These are phyloP conservation scores for Phlegmacium glaucopus DNA, from an alignment of 768 basidiomycete species.

Conservation along the genomic window DNA sequence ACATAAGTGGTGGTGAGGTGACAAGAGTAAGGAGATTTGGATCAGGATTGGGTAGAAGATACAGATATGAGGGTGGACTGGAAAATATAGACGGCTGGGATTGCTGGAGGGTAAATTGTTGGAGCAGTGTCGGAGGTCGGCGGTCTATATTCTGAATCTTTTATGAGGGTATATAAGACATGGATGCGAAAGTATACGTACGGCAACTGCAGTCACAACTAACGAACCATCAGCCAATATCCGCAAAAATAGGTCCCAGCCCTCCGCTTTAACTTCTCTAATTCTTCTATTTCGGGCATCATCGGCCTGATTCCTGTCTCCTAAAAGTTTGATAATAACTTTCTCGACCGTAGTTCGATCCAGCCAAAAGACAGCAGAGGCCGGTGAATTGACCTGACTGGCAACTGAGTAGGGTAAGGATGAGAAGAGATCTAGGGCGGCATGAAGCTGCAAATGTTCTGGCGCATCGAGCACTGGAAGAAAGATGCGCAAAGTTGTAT, in stretches of 20 bases:
- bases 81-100: slow-evolving; percentile 48
- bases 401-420: slow-evolving; percentile 43
- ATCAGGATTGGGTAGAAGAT: slow-evolving; percentile 47
- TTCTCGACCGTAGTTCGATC: slow-evolving; percentile 58
- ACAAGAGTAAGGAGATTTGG: slow-evolving; percentile 50
- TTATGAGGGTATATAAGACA: slow-evolving; percentile 1
- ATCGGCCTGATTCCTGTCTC: slow-evolving; percentile 33
- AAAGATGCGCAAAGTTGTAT: slow-evolving; percentile 81
- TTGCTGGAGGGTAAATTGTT: slow-evolving; percentile 71
- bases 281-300: slow-evolving; percentile 46
- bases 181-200: slow-evolving; percentile 33
- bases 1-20: slow-evolving; percentile 62
- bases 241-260: slow-evolving; percentile 78
- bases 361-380: slow-evolving; percentile 64
- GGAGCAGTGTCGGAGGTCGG: slow-evolving; percentile 79
- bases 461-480: slow-evolving; percentile 86
- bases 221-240: slow-evolving; percentile 72
- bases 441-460: slow-evolving; percentile 79
- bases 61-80: slow-evolving; percentile 46
- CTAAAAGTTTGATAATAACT: slow-evolving; percentile 41
- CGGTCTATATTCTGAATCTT: slow-evolving; percentile 76
- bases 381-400: slow-evolving; percentile 25
- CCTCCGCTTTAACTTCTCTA: slow-evolving; percentile 63
- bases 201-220: slow-evolving; percentile 68
- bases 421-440: slow-evolving; percentile 69